phyloP scores from a whole-genome alignment of 225 moss, liverwort and hornwort species.

The Ulota crispa region DNA sequence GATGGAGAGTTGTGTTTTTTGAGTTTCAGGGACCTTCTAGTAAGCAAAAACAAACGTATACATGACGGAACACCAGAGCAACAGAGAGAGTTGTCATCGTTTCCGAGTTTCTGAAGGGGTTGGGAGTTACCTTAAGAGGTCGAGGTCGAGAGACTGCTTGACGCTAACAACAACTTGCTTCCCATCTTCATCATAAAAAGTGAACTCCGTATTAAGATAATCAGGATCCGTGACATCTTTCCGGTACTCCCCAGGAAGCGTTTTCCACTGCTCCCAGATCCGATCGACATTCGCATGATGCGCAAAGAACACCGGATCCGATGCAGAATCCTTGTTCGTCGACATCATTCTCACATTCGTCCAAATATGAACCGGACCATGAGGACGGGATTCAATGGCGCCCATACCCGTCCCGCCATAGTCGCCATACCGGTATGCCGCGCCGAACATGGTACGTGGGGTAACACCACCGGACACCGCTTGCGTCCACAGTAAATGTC shows the following conservation, averaged over 20 bases:
- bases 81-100: too few species aligned
- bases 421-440: slow-evolving; percentile 32
- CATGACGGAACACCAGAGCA: too few species aligned
- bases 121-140: slow-evolving; percentile 30
- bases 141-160: slow-evolving; percentile 30
- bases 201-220: slow-evolving; percentile 51
- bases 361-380: slow-evolving; percentile 41
- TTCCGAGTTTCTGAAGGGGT: background rate
- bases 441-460: slow-evolving; percentile 16
- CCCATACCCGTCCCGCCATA: slow-evolving; percentile 32
- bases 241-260: slow-evolving; percentile 7
- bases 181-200: slow-evolving; percentile 64
- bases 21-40: too few species aligned
- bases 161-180: slow-evolving; percentile 46
- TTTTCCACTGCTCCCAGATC: slow-evolving; percentile 36
- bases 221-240: slow-evolving; percentile 40
- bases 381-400: slow-evolving; percentile 23
- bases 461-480: background rate
- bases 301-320: slow-evolving; percentile 27
- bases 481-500: slow-evolving; percentile 31
- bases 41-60: too few species aligned
- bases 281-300: slow-evolving; percentile 44
- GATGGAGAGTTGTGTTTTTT: too few species aligned
- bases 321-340: slow-evolving; percentile 10
- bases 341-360: slow-evolving; percentile 7